Percentiles rank a stretch among this genome's conserved stretches.
phyloP scores from a whole-genome alignment of 352 stramenopile species.

The Salisapilia sapeloensis region DNA sequence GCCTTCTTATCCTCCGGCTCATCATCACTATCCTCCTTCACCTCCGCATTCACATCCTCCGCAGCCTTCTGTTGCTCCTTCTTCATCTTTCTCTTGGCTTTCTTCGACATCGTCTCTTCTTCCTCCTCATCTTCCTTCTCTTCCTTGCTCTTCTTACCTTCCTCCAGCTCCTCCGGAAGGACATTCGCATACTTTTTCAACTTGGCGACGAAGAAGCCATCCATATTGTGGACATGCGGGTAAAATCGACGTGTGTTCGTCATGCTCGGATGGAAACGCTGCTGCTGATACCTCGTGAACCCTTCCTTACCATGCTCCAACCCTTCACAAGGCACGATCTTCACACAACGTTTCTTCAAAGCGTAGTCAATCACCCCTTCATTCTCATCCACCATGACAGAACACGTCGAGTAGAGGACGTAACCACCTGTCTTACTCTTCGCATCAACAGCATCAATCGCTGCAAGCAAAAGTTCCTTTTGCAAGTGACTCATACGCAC shows the following conservation, averaged over 20 bases:
- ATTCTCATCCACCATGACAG: slow-evolving; percentile 86
- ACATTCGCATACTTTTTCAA: slow-evolving; percentile 97
- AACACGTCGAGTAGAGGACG: slow-evolving; percentile 99
- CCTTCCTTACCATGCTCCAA: slow-evolving; percentile 92
- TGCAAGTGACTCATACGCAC: slow-evolving; percentile 91
- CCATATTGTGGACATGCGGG: slow-evolving; percentile 99
- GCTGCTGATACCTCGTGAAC: slow-evolving; percentile 90
- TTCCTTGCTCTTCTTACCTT: slow-evolving; percentile 54
- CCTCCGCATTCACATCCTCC: slow-evolving; percentile 45
- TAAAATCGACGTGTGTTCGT: slow-evolving; percentile 95
- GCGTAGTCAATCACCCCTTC: slow-evolving; percentile 99
- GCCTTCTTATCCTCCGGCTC: slow-evolving; percentile 17
- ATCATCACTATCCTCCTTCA: slow-evolving; percentile 37
- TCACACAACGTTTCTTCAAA: slow-evolving; percentile 95
- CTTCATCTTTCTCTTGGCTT: slow-evolving; percentile 54
- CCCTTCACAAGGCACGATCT: slow-evolving; percentile 91
- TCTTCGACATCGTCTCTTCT: slow-evolving; percentile 66
- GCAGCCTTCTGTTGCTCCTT: slow-evolving; percentile 61
- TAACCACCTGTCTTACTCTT: slow-evolving; percentile 93
- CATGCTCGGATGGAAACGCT: slow-evolving; percentile 96
- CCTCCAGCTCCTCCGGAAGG: slow-evolving; percentile 52
- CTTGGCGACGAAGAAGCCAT: slow-evolving; percentile 99
- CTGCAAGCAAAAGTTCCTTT: slow-evolving; percentile 97
- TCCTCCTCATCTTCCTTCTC: slow-evolving; percentile 30
- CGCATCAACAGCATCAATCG: slow-evolving; percentile 95